These are phyloP conservation scores for Arachnomyces sp. DNA, from an alignment of 2,329 filamentous ascomycete genomes.

Conservation along the genomic window DNA sequence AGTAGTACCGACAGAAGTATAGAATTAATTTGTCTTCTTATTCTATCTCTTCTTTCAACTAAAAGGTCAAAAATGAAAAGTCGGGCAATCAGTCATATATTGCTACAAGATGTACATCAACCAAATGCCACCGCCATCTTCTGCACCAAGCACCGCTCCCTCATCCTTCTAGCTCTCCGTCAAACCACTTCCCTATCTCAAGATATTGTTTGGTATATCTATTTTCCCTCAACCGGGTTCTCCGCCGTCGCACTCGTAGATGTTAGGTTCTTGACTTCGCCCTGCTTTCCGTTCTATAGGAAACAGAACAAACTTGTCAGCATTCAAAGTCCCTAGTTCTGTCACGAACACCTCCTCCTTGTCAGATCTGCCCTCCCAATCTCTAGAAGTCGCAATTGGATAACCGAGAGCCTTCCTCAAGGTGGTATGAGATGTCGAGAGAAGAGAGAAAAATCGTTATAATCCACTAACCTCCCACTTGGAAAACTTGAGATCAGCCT, in stretches of 20 bases:
- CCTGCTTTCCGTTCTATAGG: slow-evolving; percentile 87
- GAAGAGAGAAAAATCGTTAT: slow-evolving; percentile 5
- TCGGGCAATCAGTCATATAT: slow-evolving; percentile 25
- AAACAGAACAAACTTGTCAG: slow-evolving; percentile 13
- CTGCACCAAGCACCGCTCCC: not conserved
- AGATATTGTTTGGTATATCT: too few relatives aligned
- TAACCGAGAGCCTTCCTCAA: too few relatives aligned
- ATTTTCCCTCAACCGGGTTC: too few relatives aligned
- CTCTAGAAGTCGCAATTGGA: not conserved
- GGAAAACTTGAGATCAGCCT: slow-evolving; percentile 80
- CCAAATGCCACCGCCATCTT: slow-evolving; percentile 2
- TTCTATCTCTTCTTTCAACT: slow-evolving; percentile 15
- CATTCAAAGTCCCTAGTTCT: too few relatives aligned
- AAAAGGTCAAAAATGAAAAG: slow-evolving; percentile 6
- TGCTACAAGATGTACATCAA: slow-evolving; percentile 26
- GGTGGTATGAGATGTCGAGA: too few relatives aligned
- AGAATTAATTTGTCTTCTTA: too few relatives aligned
- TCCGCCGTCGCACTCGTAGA: slow-evolving; percentile 11
- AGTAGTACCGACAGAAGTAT: too few relatives aligned
- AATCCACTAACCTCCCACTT: slow-evolving; percentile 82
- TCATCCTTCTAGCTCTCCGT: not conserved
- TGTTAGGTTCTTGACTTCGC: slow-evolving; percentile 68
- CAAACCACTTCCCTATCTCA: not conserved
- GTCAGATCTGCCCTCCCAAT: slow-evolving; percentile 10
- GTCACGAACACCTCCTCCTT: too few relatives aligned